phyloP scores from a whole-genome alignment of 1,284 basidiomycete species.

The Papiliotrema fonsecae region DNA sequence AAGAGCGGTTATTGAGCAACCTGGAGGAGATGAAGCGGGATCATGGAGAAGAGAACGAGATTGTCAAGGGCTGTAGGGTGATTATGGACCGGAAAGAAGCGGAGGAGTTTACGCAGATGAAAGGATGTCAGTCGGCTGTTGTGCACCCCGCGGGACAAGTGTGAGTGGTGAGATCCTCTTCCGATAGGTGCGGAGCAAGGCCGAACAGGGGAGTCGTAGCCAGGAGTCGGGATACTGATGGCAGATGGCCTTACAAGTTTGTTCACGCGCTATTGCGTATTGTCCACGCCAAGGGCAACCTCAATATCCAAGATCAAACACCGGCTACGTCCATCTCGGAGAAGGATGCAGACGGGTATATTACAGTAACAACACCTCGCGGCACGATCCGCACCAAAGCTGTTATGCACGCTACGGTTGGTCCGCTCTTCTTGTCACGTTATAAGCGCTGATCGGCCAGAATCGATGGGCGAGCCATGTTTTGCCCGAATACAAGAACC shows the following conservation, averaged over 20 bases:
- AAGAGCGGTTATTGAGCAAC: slow-evolving; percentile 8
- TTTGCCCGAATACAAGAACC: slow-evolving; percentile 14
- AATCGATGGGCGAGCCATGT: slow-evolving; percentile 24
- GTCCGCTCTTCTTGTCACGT: not conserved
- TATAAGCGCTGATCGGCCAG: slow-evolving; percentile 3
- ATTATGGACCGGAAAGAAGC: slow-evolving; percentile 18
- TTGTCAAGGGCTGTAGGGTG: slow-evolving; percentile 10
- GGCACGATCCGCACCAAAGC: slow-evolving; percentile 15
- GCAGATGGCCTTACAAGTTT: slow-evolving; percentile 22
- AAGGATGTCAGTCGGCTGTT: slow-evolving; percentile 15
- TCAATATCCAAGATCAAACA: slow-evolving; percentile 23
- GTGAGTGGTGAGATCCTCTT: slow-evolving; percentile 9
- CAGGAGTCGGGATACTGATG: not conserved
- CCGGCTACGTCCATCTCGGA: slow-evolving; percentile 14
- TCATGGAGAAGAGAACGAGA: slow-evolving; percentile 7
- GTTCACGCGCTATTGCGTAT: slow-evolving; percentile 17
- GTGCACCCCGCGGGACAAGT: slow-evolving; percentile 19
- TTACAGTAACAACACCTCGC: slow-evolving; percentile 18
- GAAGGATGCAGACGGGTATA: slow-evolving; percentile 10
- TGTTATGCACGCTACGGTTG: slow-evolving; percentile 23
- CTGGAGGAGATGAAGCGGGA: slow-evolving; percentile 14
- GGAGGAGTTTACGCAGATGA: slow-evolving; percentile 20
- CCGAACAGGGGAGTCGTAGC: not conserved
- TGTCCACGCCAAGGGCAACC: slow-evolving; percentile 7
- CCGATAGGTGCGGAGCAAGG: not conserved